Evolutionary conservation across 305 asterid genomes (phyloP), one percentile per base, ranked within the genome.

Genomic region (Fraxinus baroniana): DNA sequence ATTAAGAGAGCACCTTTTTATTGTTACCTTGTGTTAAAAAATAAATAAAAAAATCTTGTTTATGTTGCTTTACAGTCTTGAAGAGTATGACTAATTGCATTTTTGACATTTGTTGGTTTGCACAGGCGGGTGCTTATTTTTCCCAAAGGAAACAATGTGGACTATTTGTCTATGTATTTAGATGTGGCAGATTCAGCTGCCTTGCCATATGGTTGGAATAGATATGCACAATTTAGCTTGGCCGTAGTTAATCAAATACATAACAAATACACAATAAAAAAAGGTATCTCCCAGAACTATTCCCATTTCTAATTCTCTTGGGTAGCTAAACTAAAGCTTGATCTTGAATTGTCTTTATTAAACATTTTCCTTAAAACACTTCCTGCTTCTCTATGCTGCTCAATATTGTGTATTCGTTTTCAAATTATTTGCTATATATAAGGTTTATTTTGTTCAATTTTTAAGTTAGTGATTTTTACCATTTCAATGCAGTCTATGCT

Each of bases 191-290:
- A 89, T 82, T 80, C 89, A 36, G 22, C 85, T 9, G 39, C 77
- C 57, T 78, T 89, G 89, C 89, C 92, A 7, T 87, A 87, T 81
- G 92, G 92, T 18, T 89, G 92, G 92, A 89, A 89, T 85, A 86
- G 92, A 86, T 85, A 81, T 83, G 90, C 92, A 17, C 92, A 89
- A 52, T 89, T 89, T 83, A 89, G 91, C 83, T 83, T 89, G 81
- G 91, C 91, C 62, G 88, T 89, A 73, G 73, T 87, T 66, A 87
- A 89, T 82, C 91, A 85, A 78, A 83, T 89, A 75, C 89, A 87
- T 80, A 83, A 57, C 86, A 89, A 87, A 87, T 86, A 64, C 82
- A 88, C 91, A 49, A 84, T 85, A 24, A 84, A 81, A 39, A 89
- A 89, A 80, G 92, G 92, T 87, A 72, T 77, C 28, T 52, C 41